Evolutionary conservation across 2,329 filamentous ascomycete genomes (phyloP).

Genomic region (Delphinella strobiligena): DNA sequence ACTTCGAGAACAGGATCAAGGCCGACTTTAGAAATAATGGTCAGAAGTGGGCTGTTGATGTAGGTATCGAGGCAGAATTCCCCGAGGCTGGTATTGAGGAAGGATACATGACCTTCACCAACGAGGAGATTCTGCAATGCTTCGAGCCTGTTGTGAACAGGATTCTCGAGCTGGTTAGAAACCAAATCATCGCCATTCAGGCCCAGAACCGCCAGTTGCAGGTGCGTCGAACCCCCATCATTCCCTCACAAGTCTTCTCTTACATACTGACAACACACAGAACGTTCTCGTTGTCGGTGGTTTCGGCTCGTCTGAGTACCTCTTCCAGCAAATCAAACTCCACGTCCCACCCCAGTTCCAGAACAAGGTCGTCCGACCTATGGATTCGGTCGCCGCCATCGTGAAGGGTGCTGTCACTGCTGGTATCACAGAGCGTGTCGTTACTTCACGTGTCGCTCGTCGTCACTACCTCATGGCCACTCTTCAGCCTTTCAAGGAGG

Average conservation of each 20-base stretch:
- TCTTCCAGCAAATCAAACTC: conserved; percentile 98
- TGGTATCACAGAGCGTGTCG: conserved; percentile 90
- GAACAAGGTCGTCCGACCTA: conserved; percentile 92
- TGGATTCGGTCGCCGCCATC: conserved; percentile 97
- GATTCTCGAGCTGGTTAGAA: conserved; percentile 88
- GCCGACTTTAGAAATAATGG: conserved; percentile 98
- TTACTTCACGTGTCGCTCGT: conserved; percentile 93
- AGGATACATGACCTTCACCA: conserved; percentile 99
- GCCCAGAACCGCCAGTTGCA: conserved; percentile 88
- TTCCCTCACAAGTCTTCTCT: neutral
- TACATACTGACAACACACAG: conserved; percentile 26
- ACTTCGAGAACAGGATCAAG: conserved; percentile 99
- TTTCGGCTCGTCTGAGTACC: conserved; percentile 95
- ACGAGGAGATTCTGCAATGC: conserved; percentile 97
- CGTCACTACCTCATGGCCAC: conserved; percentile 99
- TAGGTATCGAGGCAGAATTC: conserved; percentile 96
- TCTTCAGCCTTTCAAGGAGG: conserved; percentile 96
- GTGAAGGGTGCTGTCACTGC: conserved; percentile 97
- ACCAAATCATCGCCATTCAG: conserved; percentile 98
- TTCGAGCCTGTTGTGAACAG: conserved; percentile 97
- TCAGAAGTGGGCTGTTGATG: conserved; percentile 97
- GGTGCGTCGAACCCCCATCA: conserved; percentile 28
- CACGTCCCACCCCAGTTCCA: conserved; percentile 98
- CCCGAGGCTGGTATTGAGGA: conserved; percentile 96
- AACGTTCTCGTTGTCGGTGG: conserved; percentile 96